Evolutionary conservation across 2,329 filamentous ascomycete genomes (phyloP), one percentile per base, ranked within the genome.

Genomic region (Calonectria pteridis): DNA sequence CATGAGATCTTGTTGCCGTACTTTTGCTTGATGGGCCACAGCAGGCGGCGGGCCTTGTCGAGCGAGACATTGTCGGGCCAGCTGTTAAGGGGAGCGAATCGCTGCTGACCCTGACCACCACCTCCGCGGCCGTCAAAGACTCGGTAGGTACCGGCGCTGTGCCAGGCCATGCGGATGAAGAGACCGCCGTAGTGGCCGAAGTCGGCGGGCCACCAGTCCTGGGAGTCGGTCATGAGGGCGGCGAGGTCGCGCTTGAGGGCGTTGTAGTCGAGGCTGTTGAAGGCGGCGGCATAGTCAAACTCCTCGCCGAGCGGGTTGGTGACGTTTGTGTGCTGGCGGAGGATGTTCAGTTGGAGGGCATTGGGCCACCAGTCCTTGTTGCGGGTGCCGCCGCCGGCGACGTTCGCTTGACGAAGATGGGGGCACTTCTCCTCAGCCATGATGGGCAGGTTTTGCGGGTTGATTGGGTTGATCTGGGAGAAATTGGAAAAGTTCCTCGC

Each of bases 1-100:
- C 94, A 95, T 0, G 94, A 95, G 84, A 95, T 93, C 88, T 94
- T 94, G 88, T 91, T 91, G 83, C 94, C 94, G 80, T 95, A 95
- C 89, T 95, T 95, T 79, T 95, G 93, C 90, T 95, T 95, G 86
- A 95, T 91, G 76, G 94, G 94, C 92, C 80, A 95, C 62, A 95
- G 87, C 73, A 95, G 90, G 76, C 94, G 93, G 73, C 94, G 93
- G 53, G 93, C 94, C 90, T 95, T 95, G 89, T 95, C 94, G 73
- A 95, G 90, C 78, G 88, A 92, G 80, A 91, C 93, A 78, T 95
- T 95, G 86, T 95, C 94, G 64, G 94, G 94, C 94, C 94, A 95
- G 86, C 91, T 83, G 89, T 95, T 95, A 82, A 95, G 91, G n/a
- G 94, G 94, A 67, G 94, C 93, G 80, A 95, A 95, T 63, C 94